Evolutionary conservation across 345 rosid genomes (phyloP), one percentile per base, ranked within the genome.

Genomic region (rapeseed (Brassica napus)): DNA sequence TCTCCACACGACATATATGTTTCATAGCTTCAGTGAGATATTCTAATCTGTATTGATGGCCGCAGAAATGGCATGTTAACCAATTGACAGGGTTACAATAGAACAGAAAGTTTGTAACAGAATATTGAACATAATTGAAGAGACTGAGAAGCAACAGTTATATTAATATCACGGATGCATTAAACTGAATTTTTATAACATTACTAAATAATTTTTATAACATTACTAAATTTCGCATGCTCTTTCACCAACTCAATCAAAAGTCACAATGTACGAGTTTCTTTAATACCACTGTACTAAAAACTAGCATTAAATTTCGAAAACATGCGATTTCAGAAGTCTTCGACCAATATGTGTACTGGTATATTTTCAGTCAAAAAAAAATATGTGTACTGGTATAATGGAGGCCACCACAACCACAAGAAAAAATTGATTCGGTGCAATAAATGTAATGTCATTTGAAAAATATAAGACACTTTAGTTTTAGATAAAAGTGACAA

Each of bases 371-470:
- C 21, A 18, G 21, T 18, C 21, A 18, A 18, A 18, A 18, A 18
- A 18, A 18, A 18, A 18, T 0, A 18, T 0, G 21, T 18, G 1
- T 31, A 32, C 32, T 15, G 21, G 37, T 55, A 63, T 23, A 54
- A 55, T 74, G 65, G 35, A 75, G 44, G 37, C 63, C 73, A 59
- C 55, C 70, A 77, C 68, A 39, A 52, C 65, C 65, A 54, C 18
- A 64, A 34, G 18, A 52, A 62, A 71, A 70, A 77, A 24, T 70
- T 54, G 31, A 15, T 52, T 54, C 75, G 81, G 76, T 47, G 81
- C 76, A 71, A 69, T 77, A 52, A 70, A 52, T 77, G 54, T n/a
- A 63, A 70, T 26, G 58, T 28, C 59, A 67, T 4, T 57, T 57
- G 16, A 59, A 30, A 67, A 42, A 42, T 55, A 10, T 37, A 64